Evolutionary conservation across 306 rosid species (phyloP).

Genomic region (Urtica urens): DNA sequence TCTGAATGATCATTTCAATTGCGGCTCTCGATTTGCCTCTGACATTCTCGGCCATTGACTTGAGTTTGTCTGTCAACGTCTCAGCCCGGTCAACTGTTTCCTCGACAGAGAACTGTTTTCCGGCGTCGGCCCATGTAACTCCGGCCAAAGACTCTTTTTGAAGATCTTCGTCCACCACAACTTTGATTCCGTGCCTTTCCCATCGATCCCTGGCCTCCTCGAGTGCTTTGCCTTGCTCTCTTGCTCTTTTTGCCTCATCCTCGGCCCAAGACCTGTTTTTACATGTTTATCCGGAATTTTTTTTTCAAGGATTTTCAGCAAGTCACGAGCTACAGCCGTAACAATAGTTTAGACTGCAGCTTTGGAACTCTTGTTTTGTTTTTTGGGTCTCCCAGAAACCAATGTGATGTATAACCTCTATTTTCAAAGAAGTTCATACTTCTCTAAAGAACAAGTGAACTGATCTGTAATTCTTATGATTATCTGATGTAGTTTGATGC

Average conservation of each 20-base stretch:
- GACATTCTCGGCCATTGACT: constrained; percentile 40
- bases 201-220: constrained; percentile 95
- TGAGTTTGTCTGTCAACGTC: constrained; percentile 58
- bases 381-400: too few species aligned
- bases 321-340: too few species aligned
- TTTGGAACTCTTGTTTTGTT: too few species aligned
- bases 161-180: constrained; percentile 81
- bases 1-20: constrained; percentile 42
- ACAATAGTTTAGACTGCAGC: too few species aligned
- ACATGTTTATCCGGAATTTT: too few species aligned
- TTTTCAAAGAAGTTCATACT: too few species aligned
- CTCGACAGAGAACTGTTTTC: constrained; percentile 52
- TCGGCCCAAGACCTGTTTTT: constrained; percentile 96
- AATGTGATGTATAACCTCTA: too few species aligned
- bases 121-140: constrained; percentile 70
- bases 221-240: constrained; percentile 75
- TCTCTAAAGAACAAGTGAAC: too few species aligned
- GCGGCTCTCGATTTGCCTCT: constrained; percentile 56
- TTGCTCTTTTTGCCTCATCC: constrained; percentile 91
- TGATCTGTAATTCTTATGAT: too few species aligned
- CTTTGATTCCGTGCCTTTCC: constrained; percentile 94
- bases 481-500: too few species aligned
- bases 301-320: too few species aligned
- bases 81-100: constrained; percentile 60
- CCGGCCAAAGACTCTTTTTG: constrained; percentile 61